A percentile compares a stretch with the other conserved stretches of the same genome.
These are phyloP conservation scores for Populus davidiana DNA, from an alignment of 345 rosid species.

Conservation along the genomic window DNA sequence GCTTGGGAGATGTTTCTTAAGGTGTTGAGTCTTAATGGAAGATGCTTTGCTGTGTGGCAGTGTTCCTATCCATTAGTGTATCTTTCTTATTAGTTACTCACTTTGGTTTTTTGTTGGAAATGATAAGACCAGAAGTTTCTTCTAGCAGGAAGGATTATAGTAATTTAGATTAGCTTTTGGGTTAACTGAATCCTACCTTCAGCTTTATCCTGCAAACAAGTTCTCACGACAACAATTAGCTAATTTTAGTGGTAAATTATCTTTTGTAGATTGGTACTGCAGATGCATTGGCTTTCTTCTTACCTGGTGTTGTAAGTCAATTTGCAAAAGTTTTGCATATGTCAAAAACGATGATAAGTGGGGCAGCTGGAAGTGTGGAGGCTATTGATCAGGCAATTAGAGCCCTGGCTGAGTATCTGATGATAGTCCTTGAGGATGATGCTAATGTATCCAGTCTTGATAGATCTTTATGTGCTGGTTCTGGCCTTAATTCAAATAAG, in stretches of 20 bases:
- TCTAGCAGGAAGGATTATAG: not conserved
- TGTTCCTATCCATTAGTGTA: not conserved
- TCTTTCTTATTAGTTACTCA: not conserved
- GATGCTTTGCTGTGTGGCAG: not conserved
- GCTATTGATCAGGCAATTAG: slow-evolving; percentile 79
- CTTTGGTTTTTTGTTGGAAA: not conserved
- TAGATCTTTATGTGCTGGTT: slow-evolving; percentile 21
- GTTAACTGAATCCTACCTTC: not conserved
- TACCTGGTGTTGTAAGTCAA: slow-evolving; percentile 94
- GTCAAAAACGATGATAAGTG: slow-evolving; percentile 73
- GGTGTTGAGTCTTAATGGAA: not conserved
- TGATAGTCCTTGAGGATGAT: slow-evolving; percentile 78
- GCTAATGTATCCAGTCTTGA: slow-evolving; percentile 47
- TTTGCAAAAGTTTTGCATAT: slow-evolving; percentile 72
- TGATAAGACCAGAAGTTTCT: not conserved
- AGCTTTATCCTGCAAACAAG: not conserved
- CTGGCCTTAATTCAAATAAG: slow-evolving; percentile 28
- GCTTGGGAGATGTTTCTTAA: not conserved
- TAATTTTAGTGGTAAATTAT: slow-evolving; percentile 9
- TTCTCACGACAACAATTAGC: not conserved
- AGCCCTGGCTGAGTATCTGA: slow-evolving; percentile 85
- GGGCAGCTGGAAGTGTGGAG: slow-evolving; percentile 89
- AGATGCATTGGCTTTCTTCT: slow-evolving; percentile 86
- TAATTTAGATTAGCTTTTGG: not conserved
- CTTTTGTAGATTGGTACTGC: slow-evolving; percentile 73